Base-by-base conservation (phyloP, 805 yeast genomes). In the Kuraishia floccosa region DNA sequence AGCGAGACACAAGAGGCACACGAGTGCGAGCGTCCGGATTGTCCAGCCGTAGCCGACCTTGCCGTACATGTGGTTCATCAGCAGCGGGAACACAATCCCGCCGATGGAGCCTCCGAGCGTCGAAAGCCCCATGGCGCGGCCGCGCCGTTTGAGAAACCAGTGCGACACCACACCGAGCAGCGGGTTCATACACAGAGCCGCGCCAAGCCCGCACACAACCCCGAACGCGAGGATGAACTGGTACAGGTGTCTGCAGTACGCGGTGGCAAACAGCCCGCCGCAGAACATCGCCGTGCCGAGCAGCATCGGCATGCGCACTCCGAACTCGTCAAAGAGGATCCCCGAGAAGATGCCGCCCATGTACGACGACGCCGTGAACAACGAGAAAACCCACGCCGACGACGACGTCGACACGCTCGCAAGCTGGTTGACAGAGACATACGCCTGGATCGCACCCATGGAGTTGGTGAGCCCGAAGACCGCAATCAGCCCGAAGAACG, bases 311-410 rank as follows among this genome's bases (percentile, higher is more conserved):
- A 39, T 31, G 26, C 52, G 55, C 15, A 68, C 56, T 2, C 81
- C 81, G 29, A 62, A 57, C 35, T 63, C 51, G 41, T 74, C 82
- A 41, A 73, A 74, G 10, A 68, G 54, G 7, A 74, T 68, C 2
- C 82, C 86, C 7, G 68, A 60, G 17, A 72, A 49, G 20, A 72
- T 56, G 6, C 73, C 67, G 2, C 66, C 54, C 10, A 61, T 47
- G 42, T 66, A 72, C 8, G 68, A 55, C 18, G 74, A 46, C 20
- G 68, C 63, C 35, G 67, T 48, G 46, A 62, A 69, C 17, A 76
- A 48, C 2, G 84, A 74, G 40, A 77, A 77, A 19, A 77, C 65
- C 83, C 84, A 74, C 4, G 80, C 66, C 4, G 73, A 59, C 2
- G 68, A 50, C 2, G 77, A 61, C 2, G 70, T 56, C 4, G 61